These are phyloP conservation scores for Apophysomyces trapeziformis DNA, from an alignment of 371 early-diverging fungal genomes.

Conservation along the genomic window DNA sequence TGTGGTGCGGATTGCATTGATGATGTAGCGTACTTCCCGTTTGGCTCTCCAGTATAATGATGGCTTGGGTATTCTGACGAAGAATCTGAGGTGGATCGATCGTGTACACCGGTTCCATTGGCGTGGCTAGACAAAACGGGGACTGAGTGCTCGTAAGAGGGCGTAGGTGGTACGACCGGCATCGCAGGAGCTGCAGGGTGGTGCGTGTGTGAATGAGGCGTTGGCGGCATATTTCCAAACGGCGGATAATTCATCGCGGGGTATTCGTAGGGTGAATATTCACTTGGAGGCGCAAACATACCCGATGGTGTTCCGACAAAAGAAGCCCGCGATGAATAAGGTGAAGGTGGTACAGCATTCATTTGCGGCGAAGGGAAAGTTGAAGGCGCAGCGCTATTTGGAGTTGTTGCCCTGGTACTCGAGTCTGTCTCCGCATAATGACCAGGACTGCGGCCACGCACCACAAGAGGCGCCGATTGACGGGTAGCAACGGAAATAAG, in stretches of 20 bases:
- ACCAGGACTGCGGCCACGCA: constrained; percentile 90
- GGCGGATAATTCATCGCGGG: constrained; percentile 13
- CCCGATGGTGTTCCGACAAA: constrained; percentile 21
- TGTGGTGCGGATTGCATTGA: constrained; percentile 8
- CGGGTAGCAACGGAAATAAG: constrained; percentile 64
- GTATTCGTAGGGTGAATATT: constrained; percentile 29
- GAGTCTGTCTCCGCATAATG: constrained; percentile 76
- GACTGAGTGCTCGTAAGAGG: background rate
- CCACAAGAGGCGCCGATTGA: constrained; percentile 80
- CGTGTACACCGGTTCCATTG: background rate
- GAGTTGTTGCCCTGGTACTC: constrained; percentile 19
- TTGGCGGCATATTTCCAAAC: constrained; percentile 9
- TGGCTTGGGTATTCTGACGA: constrained; percentile 9
- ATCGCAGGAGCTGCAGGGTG: constrained; percentile 9
- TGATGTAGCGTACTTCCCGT: constrained; percentile 1
- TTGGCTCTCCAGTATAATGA: constrained; percentile 3
- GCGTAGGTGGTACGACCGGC: constrained; percentile 3
- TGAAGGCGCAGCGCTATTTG: constrained; percentile 75
- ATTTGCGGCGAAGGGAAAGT: constrained; percentile 79
- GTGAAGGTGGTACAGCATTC: constrained; percentile 29
- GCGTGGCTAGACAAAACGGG: constrained; percentile 2
- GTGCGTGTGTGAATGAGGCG: constrained; percentile 11
- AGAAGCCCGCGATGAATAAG: constrained; percentile 18
- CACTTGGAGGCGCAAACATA: constrained; percentile 23
- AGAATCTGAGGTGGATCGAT: constrained; percentile 5